A percentile compares a stretch with the other conserved stretches of the same genome.
Evolutionary conservation across 768 basidiomycete genomes (phyloP).

Genomic region (Pisolithus orientalis): DNA sequence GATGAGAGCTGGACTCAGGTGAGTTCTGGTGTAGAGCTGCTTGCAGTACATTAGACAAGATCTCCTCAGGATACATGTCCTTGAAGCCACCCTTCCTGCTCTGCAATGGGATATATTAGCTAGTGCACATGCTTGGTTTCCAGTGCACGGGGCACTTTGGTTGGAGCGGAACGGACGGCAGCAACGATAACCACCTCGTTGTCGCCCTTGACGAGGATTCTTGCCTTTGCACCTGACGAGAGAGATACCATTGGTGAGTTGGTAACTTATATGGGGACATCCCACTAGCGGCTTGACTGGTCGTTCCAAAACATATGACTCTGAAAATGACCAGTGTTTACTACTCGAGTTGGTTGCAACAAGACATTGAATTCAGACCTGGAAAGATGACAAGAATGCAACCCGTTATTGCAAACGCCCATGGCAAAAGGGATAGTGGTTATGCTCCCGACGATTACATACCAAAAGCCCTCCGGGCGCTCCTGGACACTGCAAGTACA

Average conservation of each 20-base stretch:
- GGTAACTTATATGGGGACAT: background rate
- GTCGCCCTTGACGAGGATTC: slow-evolving; percentile 63
- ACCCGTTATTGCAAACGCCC: too few species aligned
- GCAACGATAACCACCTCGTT: slow-evolving; percentile 88
- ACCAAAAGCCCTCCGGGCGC: too few species aligned
- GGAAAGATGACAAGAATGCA: too few species aligned
- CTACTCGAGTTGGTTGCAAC: too few species aligned
- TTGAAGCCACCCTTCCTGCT: slow-evolving; percentile 86
- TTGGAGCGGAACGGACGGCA: slow-evolving; percentile 86
- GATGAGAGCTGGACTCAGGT: slow-evolving; percentile 75
- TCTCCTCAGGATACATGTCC: slow-evolving; percentile 79
- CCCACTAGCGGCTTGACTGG: too few species aligned
- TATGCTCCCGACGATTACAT: too few species aligned
- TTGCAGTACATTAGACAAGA: slow-evolving; percentile 70
- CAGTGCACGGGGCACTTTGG: slow-evolving; percentile 51
- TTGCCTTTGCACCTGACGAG: slow-evolving; percentile 38
- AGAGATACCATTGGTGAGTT: slow-evolving; percentile 13
- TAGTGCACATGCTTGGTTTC: background rate
- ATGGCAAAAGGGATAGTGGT: too few species aligned
- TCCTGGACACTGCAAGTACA: too few species aligned
- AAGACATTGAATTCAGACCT: too few species aligned
- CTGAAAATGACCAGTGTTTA: too few species aligned
- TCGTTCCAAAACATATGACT: too few species aligned
- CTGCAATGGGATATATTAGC: slow-evolving; percentile 30
- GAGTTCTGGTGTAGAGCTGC: slow-evolving; percentile 60